Evolutionary conservation across 805 yeast species (phyloP).

Genomic region (Yarrowia deformans): DNA sequence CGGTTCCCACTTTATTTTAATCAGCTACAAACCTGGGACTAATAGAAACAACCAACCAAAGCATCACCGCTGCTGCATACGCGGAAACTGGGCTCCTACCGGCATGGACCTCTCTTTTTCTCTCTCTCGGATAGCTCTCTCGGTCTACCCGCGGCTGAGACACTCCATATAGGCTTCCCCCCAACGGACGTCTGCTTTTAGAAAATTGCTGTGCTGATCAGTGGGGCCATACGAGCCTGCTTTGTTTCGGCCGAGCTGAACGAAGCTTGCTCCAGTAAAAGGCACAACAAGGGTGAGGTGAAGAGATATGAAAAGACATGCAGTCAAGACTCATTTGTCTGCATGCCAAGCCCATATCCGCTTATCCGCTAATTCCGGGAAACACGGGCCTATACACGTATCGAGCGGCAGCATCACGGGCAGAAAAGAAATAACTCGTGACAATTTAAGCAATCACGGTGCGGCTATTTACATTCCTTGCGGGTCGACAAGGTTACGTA

Average conservation of each 20-base stretch:
- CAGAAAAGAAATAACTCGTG: neutral
- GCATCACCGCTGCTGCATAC: neutral
- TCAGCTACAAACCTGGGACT: slow-evolving; percentile 10
- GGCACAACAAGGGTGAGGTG: too few relatives aligned
- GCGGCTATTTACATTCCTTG: slow-evolving; percentile 26
- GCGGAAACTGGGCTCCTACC: slow-evolving; percentile 3
- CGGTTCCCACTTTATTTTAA: neutral
- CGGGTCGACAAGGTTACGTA: slow-evolving; percentile 22
- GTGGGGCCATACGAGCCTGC: slow-evolving; percentile 10
- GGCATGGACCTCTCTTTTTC: neutral
- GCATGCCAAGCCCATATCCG: too few relatives aligned
- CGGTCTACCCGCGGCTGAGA: slow-evolving; percentile 27
- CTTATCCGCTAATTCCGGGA: neutral
- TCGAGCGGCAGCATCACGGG: neutral
- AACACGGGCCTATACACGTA: neutral
- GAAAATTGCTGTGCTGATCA: slow-evolving; percentile 12
- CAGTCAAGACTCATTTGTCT: too few relatives aligned
- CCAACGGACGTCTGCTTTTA: slow-evolving; percentile 9
- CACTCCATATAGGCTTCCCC: neutral
- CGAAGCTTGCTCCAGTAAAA: neutral
- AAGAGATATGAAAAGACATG: too few relatives aligned
- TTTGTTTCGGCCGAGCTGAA: slow-evolving; percentile 26
- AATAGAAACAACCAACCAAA: neutral
- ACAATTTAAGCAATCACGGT: neutral
- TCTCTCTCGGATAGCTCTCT: neutral